phyloP scores from a whole-genome alignment of 371 early-diverging fungal species.

The Zopfochytrium polystomum region DNA sequence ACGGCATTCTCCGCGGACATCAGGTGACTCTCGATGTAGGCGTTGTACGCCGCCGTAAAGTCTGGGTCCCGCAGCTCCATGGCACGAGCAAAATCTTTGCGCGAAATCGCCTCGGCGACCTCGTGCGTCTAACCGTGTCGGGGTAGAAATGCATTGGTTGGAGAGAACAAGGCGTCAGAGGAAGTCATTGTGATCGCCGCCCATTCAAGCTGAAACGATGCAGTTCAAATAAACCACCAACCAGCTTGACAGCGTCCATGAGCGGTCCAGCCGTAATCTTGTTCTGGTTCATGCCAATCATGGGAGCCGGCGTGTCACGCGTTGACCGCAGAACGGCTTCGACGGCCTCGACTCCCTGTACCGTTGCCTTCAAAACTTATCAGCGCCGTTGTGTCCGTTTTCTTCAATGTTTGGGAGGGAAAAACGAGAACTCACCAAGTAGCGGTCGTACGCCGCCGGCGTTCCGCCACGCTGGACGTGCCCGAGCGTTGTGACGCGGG shows the following conservation, averaged over 20 bases:
- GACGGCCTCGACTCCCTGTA: constrained; percentile 95
- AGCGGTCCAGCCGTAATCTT: constrained; percentile 79
- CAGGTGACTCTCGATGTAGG: constrained; percentile 46
- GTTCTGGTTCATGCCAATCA: constrained; percentile 91
- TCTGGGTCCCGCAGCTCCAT: constrained; percentile 90
- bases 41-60: constrained; percentile 72
- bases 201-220: too few relatives aligned
- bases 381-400: neutral
- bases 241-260: constrained; percentile 87
- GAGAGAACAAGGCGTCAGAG: too few relatives aligned
- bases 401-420: neutral
- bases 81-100: constrained; percentile 83
- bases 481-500: constrained; percentile 92
- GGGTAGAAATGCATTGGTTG: neutral
- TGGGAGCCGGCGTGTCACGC: constrained; percentile 80
- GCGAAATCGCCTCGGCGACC: constrained; percentile 77
- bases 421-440: constrained; percentile 51
- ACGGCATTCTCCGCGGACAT: too few relatives aligned
- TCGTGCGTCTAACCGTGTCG: constrained; percentile 65
- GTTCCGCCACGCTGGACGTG: constrained; percentile 99
- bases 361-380: constrained; percentile 61
- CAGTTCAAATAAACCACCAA: constrained; percentile 21
- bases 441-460: constrained; percentile 92
- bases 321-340: constrained; percentile 87
- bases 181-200: too few relatives aligned